A percentile compares a stretch with the other conserved stretches of the same genome.
Conservation (phyloP, 2,329 filamentous ascomycete genomes). For the Aspergillus terreus region DNA sequence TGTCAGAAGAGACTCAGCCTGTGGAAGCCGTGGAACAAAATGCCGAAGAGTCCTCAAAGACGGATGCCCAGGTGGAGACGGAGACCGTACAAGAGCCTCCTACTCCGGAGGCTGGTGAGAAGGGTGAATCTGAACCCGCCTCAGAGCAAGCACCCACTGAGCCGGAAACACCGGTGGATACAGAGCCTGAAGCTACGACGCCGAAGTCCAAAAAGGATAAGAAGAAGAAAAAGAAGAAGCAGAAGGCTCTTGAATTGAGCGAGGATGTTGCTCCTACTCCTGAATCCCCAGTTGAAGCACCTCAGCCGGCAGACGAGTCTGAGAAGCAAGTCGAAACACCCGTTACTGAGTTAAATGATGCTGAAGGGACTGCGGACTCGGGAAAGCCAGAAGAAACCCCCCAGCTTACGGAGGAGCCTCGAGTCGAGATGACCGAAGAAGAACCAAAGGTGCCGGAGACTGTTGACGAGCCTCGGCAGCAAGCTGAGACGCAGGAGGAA, state of each 20-base stretch:
- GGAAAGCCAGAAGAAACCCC: neutral
- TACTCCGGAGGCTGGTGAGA: neutral
- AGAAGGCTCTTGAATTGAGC: constrained; percentile 16
- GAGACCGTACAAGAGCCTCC: neutral
- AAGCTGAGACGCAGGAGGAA: neutral
- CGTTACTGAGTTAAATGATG: neutral
- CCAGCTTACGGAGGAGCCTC: neutral
- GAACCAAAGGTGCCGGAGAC: neutral
- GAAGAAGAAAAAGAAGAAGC: constrained; percentile 40
- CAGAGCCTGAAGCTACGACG: constrained; percentile 9
- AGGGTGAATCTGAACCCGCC: neutral
- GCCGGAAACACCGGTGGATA: constrained; percentile 2
- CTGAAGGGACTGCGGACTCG: neutral
- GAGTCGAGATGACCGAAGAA: constrained; percentile 3
- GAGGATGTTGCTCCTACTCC: constrained; percentile 12
- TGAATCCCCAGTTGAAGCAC: neutral
- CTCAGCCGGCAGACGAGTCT: neutral
- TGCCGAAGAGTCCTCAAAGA: neutral
- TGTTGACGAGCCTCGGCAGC: neutral
- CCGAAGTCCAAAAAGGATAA: constrained; percentile 26
- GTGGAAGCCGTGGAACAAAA: neutral
- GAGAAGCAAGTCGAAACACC: neutral
- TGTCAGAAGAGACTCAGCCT: neutral
- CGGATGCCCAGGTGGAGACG: neutral
- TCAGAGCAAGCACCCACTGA: neutral